These are phyloP conservation scores for Penicillium salamii DNA, from an alignment of 495 filamentous ascomycete genomes.

Conservation along the genomic window DNA sequence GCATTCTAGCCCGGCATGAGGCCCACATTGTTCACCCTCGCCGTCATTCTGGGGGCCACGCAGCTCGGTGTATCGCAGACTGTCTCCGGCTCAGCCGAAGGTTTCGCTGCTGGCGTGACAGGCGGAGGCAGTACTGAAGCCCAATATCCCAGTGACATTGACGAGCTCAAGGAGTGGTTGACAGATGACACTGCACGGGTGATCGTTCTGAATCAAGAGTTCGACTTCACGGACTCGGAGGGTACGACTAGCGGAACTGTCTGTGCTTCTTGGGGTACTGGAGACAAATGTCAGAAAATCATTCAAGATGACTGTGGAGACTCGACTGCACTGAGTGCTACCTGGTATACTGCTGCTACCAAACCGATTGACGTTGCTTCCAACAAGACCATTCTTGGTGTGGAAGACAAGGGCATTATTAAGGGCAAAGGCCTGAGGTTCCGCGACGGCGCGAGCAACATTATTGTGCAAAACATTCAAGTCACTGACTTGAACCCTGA, in stretches of 20 bases:
- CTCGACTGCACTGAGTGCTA: background rate
- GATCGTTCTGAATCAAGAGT: constrained; percentile 37
- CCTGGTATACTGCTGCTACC: constrained; percentile 21
- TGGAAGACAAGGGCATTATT: constrained; percentile 22
- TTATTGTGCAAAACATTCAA: constrained; percentile 34
- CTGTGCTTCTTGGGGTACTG: constrained; percentile 9
- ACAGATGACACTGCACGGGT: constrained; percentile 35
- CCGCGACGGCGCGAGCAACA: constrained; percentile 21
- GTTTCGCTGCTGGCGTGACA: background rate
- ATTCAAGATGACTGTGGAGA: constrained; percentile 6
- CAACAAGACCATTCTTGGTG: constrained; percentile 27
- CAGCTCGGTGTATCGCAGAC: no score
- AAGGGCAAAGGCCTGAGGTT: constrained; percentile 28
- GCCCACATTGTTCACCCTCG: no score
- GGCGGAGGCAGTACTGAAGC: background rate
- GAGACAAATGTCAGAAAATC: constrained; percentile 4
- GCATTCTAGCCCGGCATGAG: no score
- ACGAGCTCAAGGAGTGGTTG: constrained; percentile 1
- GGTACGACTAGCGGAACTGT: constrained; percentile 23
- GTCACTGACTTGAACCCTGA: constrained; percentile 30
- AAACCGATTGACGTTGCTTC: constrained; percentile 19
- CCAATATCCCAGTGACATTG: background rate
- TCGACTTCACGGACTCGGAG: constrained; percentile 36
- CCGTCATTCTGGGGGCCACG: no score
- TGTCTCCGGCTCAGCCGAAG: background rate